Conservation (phyloP, 768 basidiomycete genomes). For the Mrakia gelida region DNA sequence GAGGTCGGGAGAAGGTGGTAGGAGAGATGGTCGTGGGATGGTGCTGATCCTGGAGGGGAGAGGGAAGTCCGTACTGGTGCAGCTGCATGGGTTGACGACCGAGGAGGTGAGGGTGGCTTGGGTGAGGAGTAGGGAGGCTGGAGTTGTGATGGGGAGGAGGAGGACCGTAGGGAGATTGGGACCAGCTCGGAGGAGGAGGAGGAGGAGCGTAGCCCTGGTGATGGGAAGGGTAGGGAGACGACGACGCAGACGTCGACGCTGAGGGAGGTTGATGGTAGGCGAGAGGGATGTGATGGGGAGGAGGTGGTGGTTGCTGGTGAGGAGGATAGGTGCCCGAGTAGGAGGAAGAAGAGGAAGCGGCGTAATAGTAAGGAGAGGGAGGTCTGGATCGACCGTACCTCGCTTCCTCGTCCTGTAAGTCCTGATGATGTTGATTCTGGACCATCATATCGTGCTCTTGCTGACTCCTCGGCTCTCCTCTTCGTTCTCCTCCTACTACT, state of each 20-base stretch:
- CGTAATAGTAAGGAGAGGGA: background rate
- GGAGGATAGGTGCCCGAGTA: background rate
- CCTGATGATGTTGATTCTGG: background rate
- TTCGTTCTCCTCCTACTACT: background rate
- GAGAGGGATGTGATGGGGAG: background rate
- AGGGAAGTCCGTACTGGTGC: background rate
- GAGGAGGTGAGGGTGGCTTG: background rate
- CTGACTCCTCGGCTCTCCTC: background rate
- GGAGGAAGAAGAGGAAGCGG: background rate
- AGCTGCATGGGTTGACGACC: background rate
- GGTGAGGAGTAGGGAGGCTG: background rate
- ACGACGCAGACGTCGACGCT: background rate
- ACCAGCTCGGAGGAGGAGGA: background rate
- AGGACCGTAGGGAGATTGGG: background rate
- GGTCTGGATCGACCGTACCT: background rate
- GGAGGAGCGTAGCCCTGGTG: background rate
- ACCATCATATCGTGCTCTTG: too few relatives aligned
- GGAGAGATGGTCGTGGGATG: constrained; percentile 2
- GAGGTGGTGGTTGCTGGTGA: background rate
- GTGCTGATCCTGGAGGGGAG: background rate
- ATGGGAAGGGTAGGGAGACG: background rate
- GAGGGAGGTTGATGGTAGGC: background rate
- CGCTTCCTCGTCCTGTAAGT: background rate
- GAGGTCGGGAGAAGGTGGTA: constrained; percentile 3
- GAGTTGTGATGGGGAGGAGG: background rate